Evolutionary conservation across 1,284 basidiomycete genomes (phyloP), one percentile per base, ranked within the genome.

Genomic region (Ceratobasidium theobromae): DNA sequence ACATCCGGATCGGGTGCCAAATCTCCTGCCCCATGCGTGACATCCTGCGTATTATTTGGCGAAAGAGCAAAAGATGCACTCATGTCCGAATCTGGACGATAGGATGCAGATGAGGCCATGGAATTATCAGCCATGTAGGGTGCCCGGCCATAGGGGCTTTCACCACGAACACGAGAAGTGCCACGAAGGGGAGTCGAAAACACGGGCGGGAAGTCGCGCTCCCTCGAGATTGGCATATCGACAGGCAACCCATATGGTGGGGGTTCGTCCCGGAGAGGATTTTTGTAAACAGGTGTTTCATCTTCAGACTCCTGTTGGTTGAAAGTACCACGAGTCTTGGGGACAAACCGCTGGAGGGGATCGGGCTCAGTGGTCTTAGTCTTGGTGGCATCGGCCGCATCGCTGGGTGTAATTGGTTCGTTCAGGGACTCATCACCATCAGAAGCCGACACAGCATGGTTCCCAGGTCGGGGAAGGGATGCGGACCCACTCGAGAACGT

Each of bases 21-120:
- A 62, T 62, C 58, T 32, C 58, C 58, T 62, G 58, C 58, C 48
- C 58, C 58, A 46, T 62, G n/a, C n/a, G 35, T 27, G n/a, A 62
- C 25, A 3, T 14, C 58, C 35, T 62, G 46, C 12, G 16, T 30
- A 16, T 18, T 45, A 45, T 45, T 33, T 27, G 58, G 58, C 6
- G 58, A 62, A 35, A 62, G 32, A 1, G 45, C 58, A 41, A 32
- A 38, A 41, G 58, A 46, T 21, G 33, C 35, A 3, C 48, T 41
- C 25, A 51, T 41, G 16, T 62, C 58, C 23, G 58, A 62, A 32
- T 62, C 58, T 25, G 30, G 46, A 25, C 58, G 58, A 52, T 62
- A 62, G 48, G 58, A 62, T 18, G 48, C 58, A 27, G 58, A 51
- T 5, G 58, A 51, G 48, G 46, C 58, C 28, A 35, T 62, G n/a